Conservation (phyloP, 768 basidiomycete genomes). For the Suillus brevipes region DNA sequence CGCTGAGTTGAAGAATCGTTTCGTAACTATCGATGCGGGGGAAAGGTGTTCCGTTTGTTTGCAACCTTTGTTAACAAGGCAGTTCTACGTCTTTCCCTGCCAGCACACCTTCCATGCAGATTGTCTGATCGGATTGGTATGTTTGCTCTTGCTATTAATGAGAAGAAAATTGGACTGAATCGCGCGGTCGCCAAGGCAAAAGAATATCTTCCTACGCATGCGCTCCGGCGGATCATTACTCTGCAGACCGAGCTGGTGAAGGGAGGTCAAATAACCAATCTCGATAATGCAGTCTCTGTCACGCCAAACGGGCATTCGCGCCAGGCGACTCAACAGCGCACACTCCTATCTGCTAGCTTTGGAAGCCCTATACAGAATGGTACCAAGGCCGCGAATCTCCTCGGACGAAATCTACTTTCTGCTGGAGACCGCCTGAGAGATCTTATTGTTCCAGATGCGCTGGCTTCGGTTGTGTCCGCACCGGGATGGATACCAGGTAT, state of each 20-base stretch:
- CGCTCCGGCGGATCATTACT: conserved; percentile 81
- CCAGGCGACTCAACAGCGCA: conserved; percentile 56
- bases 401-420: conserved; percentile 80
- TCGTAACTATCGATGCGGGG: conserved; percentile 85
- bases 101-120: conserved; percentile 98
- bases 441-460: conserved; percentile 90
- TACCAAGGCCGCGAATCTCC: conserved; percentile 60
- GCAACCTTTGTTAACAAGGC: conserved; percentile 74
- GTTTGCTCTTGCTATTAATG: conserved; percentile 29
- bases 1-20: conserved; percentile 77
- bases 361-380: conserved; percentile 59
- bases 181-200: conserved; percentile 63
- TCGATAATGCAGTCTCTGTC: conserved; percentile 36
- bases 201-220: conserved; percentile 81
- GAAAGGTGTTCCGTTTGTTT: conserved; percentile 87
- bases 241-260: conserved; percentile 85
- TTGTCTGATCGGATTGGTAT: conserved; percentile 90
- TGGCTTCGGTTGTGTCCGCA: conserved; percentile 80
- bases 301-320: conserved; percentile 37
- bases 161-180: conserved; percentile 1
- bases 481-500: conserved; percentile 79
- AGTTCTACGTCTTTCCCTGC: conserved; percentile 99
- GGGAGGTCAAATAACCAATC: conserved; percentile 35
- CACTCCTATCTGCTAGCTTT: conserved; percentile 77
- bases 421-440: conserved; percentile 90